Evolutionary conservation across 2,329 filamentous ascomycete genomes (phyloP).

Genomic region (Penicillium sp.): DNA sequence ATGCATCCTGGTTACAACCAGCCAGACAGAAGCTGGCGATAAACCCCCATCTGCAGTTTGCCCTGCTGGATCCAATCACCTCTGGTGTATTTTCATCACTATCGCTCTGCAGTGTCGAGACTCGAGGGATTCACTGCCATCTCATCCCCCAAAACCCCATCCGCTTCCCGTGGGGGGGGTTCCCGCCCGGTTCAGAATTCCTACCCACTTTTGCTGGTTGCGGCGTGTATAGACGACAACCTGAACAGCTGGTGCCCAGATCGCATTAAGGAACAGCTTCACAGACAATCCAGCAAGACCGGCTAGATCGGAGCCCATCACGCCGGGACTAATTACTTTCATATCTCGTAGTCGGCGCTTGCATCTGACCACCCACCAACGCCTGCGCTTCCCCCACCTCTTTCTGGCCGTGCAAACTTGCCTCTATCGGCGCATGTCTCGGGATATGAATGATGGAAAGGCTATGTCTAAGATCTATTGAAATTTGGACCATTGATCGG

Average conservation of each 20-base stretch:
- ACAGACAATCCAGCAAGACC: background rate
- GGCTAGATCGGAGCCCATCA: background rate
- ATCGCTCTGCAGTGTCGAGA: background rate
- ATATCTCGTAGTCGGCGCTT: background rate
- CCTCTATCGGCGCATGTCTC: conserved; percentile 1
- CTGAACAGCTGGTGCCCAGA: background rate
- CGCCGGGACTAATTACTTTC: background rate
- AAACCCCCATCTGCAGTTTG: conserved; percentile 10
- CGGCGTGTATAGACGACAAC: conserved; percentile 9
- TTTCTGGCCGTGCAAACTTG: background rate
- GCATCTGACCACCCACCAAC: background rate
- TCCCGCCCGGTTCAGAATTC: conserved; percentile 22
- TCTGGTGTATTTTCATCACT: conserved; percentile 4
- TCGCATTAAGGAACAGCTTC: background rate
- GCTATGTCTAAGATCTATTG: conserved; percentile 4
- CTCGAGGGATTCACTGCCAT: background rate
- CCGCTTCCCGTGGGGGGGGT: conserved; percentile 25
- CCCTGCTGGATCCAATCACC: conserved; percentile 22
- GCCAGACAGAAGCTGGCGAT: conserved; percentile 27
- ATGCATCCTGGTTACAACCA: conserved; percentile 1
- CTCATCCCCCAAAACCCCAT: background rate
- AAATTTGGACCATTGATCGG: conserved; percentile 25
- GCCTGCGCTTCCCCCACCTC: background rate
- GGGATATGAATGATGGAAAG: conserved; percentile 17
- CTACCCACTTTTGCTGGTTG: conserved; percentile 8